A percentile compares a stretch with the other conserved stretches of the same genome.
These are phyloP conservation scores for Pythium chondricola DNA, from an alignment of 352 stramenopile species.

Conservation along the genomic window DNA sequence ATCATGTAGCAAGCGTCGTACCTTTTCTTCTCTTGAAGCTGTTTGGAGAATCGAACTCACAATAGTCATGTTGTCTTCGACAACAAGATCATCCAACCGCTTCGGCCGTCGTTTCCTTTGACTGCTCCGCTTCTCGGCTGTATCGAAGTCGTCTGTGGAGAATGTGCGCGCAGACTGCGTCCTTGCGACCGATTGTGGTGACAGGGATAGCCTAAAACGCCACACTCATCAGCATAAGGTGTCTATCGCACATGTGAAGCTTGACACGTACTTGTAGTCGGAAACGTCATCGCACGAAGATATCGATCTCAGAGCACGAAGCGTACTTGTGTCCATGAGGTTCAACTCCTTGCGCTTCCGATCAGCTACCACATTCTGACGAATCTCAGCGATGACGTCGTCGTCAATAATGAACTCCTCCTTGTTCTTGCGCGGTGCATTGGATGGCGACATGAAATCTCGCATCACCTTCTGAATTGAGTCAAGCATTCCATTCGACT, in stretches of 20 bases:
- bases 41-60: conserved; percentile 76
- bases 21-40: conserved; percentile 68
- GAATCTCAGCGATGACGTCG: conserved; percentile 64
- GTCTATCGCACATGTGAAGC: too few relatives aligned
- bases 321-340: conserved; percentile 16
- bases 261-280: conserved; percentile 22
- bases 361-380: conserved; percentile 18
- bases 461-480: conserved; percentile 82
- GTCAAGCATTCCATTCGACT: conserved; percentile 70
- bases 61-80: conserved; percentile 69
- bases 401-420: conserved; percentile 63
- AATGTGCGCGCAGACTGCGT: conserved; percentile 15
- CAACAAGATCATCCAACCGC: conserved; percentile 42
- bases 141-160: conserved; percentile 15
- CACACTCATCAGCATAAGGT: neutral
- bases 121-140: too few relatives aligned
- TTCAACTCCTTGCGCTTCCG: conserved; percentile 17
- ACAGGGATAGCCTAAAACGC: conserved; percentile 7
- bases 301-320: conserved; percentile 16
- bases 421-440: conserved; percentile 21
- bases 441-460: conserved; percentile 29
- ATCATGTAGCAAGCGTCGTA: too few relatives aligned
- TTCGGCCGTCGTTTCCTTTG: conserved; percentile 21
- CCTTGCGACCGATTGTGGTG: conserved; percentile 10
- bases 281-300: conserved; percentile 17